A percentile compares a stretch with the other conserved stretches of the same genome.
These are phyloP conservation scores for Entamoeba nuttalli DNA, from an alignment of 208 protist species.

Conservation along the genomic window DNA sequence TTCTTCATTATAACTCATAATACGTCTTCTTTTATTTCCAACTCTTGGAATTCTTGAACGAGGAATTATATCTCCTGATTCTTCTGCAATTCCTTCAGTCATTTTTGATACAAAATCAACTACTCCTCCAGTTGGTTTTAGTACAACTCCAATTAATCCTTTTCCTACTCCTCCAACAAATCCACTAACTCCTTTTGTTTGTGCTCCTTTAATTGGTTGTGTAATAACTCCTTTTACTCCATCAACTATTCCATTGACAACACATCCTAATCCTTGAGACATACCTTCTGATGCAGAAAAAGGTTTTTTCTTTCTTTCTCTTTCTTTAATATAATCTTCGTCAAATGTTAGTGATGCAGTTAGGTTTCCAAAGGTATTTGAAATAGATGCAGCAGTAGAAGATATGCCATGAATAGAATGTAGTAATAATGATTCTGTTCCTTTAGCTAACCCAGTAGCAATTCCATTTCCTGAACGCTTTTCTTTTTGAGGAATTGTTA, in stretches of 20 bases:
- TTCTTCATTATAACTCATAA: not conserved
- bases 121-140: conserved; percentile 9
- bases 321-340: not conserved
- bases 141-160: not conserved
- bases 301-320: not conserved
- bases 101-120: conserved; percentile 6
- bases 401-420: conserved; percentile 6
- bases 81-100: not conserved
- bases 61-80: not conserved
- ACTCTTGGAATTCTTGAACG: not conserved
- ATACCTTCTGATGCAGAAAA: conserved; percentile 6
- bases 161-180: conserved; percentile 9
- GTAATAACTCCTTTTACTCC: conserved; percentile 9
- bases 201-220: conserved; percentile 8
- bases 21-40: not conserved
- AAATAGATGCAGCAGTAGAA: not conserved
- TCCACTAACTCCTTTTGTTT: not conserved
- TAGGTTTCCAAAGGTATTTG: not conserved
- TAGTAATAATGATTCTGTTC: not conserved
- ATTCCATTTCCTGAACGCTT: not conserved
- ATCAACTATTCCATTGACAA: not conserved
- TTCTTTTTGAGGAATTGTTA: not conserved
- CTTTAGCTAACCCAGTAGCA: not conserved
- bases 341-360: conserved; percentile 9
- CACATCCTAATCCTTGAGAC: not conserved